Base-by-base conservation (phyloP, 139 green algal species). In the Micractinium sp. region DNA sequence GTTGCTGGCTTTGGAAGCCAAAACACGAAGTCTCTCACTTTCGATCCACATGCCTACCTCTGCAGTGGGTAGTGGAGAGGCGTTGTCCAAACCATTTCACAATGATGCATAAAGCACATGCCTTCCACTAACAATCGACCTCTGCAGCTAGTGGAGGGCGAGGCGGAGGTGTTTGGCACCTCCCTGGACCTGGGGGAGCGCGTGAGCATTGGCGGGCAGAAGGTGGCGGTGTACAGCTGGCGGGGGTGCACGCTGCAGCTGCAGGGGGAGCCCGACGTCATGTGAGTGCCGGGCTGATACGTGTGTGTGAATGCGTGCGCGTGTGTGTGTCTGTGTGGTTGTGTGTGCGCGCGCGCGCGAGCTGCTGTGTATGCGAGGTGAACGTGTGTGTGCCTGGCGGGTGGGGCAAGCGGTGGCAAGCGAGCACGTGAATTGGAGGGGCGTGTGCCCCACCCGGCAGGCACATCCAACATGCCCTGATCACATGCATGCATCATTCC, bases 121-220 rank as follows among this genome's bases (percentile, higher is more conserved):
- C 5, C 18, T 3, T 79, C 13, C 33, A 33, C 53, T 85, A 31
- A n/a, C n/a, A 12, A 18, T 15, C 36, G n/a, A 38, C 29, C 12
- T 23, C 27, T 79, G 73, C 73, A 1, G 96, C 89, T 98, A 14
- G 75, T 91, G 33, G 82, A 92, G 5, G 96, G 96, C 19, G 83
- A 88, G 2, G 96, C 96, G 0, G 96, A 99, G 91, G 88, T 99
- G 0, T 99, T 99, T 93, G 97, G 97, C 33, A 93, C 95, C 18
- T 94, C 97, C 85, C 88, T 99, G 47, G 79, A 93, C 0, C 84
- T 94, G 4, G 95, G 95, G 4, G 81, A 95, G 69, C 75, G 69
- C 14, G 74, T 97, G 9, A 73, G 63, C 4, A 76, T 98, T 19
- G 87, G 47, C 0, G 95, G 96, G 0, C 93, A 97, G 53, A 98